Percentiles rank a stretch among this genome's conserved stretches.
Evolutionary conservation across 148 eudicot genomes (phyloP).

Genomic region (Cornus florida): DNA sequence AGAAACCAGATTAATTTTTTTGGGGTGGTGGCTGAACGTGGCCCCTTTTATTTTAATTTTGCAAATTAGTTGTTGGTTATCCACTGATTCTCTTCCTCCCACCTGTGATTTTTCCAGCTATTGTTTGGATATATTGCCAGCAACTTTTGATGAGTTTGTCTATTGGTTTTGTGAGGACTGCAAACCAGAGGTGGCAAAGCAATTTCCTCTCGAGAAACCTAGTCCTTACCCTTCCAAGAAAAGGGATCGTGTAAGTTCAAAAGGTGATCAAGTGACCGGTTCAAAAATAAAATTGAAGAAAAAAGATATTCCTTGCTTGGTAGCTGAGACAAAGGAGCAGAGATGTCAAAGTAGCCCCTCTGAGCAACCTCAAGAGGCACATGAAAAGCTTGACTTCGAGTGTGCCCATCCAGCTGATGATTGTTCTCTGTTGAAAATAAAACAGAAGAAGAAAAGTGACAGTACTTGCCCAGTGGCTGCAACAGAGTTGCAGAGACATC

Average conservation of each 20-base stretch:
- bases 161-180: slow-evolving; percentile 59
- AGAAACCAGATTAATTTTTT: not conserved
- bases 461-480: not conserved
- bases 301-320: not conserved
- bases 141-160: slow-evolving; percentile 46
- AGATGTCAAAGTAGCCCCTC: not conserved
- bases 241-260: slow-evolving; percentile 1
- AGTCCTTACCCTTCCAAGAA: slow-evolving; percentile 4
- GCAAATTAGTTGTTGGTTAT: not conserved
- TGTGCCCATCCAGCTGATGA: not conserved
- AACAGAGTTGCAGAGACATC: not conserved
- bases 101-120: slow-evolving; percentile 36
- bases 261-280: not conserved
- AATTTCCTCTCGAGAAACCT: slow-evolving; percentile 6
- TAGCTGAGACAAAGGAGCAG: slow-evolving; percentile 7
- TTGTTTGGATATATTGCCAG: slow-evolving; percentile 43
- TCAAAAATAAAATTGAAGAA: slow-evolving; percentile 6
- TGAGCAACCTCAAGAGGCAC: not conserved
- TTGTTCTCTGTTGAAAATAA: slow-evolving; percentile 4
- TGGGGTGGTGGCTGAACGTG: not conserved
- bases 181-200: slow-evolving; percentile 14
- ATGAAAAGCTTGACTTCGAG: not conserved
- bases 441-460: not conserved
- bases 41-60: not conserved
- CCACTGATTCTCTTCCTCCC: not conserved